A percentile compares a stretch with the other conserved stretches of the same genome.
Evolutionary conservation across 2,329 filamentous ascomycete species (phyloP).

Genomic region (Neofusicoccum sp.): DNA sequence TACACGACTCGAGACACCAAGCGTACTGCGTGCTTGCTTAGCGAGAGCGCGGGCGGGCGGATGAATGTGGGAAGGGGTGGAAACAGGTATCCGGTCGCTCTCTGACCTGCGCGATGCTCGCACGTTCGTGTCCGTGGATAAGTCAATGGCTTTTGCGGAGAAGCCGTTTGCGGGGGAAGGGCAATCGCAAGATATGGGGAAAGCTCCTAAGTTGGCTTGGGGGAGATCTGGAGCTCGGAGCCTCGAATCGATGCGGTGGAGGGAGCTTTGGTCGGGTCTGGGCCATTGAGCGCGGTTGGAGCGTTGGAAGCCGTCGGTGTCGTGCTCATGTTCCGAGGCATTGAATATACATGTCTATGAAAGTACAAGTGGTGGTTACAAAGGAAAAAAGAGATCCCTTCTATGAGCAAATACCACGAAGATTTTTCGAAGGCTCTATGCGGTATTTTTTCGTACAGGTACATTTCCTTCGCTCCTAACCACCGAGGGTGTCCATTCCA

Average conservation of each 20-base stretch:
- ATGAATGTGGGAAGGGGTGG: not conserved
- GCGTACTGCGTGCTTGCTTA: not conserved
- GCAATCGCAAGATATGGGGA: slow-evolving; percentile 1
- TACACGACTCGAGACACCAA: not conserved
- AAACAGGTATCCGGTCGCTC: not conserved
- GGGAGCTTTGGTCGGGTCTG: not conserved
- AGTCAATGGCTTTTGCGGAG: slow-evolving; percentile 13
- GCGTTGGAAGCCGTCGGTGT: not conserved
- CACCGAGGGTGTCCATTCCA: slow-evolving; percentile 13
- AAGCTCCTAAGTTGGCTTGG: not conserved
- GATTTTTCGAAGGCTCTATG: slow-evolving; percentile 18
- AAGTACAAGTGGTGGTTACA: slow-evolving; percentile 9
- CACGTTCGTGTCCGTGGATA: not conserved
- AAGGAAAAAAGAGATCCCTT: slow-evolving; percentile 17
- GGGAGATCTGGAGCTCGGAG: not conserved
- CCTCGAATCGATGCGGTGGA: not conserved
- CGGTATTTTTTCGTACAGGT: slow-evolving; percentile 18
- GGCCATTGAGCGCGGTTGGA: not conserved
- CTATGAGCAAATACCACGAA: slow-evolving; percentile 19
- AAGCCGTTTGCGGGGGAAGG: slow-evolving; percentile 9
- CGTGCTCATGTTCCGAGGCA: not conserved
- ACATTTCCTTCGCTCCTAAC: slow-evolving; percentile 17
- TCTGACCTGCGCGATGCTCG: not conserved
- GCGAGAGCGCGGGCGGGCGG: not conserved
- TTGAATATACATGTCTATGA: slow-evolving; percentile 16